Evolutionary conservation across 2,329 filamentous ascomycete species (phyloP), one percentile per base, ranked within the genome.

Genomic region (Aureobasidium sp.): DNA sequence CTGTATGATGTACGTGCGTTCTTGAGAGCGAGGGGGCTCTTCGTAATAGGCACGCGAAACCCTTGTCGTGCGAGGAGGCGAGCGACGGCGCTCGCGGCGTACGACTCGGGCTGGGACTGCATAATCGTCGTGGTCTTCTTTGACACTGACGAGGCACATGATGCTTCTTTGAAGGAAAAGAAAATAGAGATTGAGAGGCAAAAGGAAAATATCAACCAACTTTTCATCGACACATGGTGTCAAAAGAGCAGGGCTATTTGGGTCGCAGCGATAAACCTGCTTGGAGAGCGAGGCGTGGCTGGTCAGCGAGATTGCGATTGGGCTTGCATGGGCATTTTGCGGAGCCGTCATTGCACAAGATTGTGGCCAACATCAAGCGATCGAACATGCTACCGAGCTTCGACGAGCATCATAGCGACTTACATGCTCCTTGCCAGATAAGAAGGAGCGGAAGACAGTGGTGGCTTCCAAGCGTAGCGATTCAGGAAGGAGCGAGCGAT

Each of bases 141-240:
- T 69, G 53, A 74, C 69, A 56, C 68, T 70, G 63, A 75, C 61
- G 30, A 75, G 70, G 62, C 73, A 76, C 73, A 76, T 75, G 11
- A 11, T 19, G 25, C 11, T 21, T 14, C 3, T 21, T 11, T 5
- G 17, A 4, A 10, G 37, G 24, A 34, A 40, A 24, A 37, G 16
- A 25, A 25, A 52, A 38, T 12, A 19, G 11, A 17, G 27, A 5
- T 24, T 16, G 11, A 14, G 8, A 47, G 24, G 47, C 6, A 42
- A 25, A 6, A 42, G 27, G 25, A 16, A 30, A n/a, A 16, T 6
- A 29, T 14, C 3, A 19, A 49, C 30, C 45, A 37, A 49, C 45
- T 7, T 4, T 24, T 39, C 10, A 10, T 4, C 29, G 24, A 22
- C 25, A 49, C 6, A 38, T 17, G 37, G 25, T 19, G 25, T 42